Conservation (phyloP, 768 basidiomycete genomes). For the Tylopilus balloui region DNA sequence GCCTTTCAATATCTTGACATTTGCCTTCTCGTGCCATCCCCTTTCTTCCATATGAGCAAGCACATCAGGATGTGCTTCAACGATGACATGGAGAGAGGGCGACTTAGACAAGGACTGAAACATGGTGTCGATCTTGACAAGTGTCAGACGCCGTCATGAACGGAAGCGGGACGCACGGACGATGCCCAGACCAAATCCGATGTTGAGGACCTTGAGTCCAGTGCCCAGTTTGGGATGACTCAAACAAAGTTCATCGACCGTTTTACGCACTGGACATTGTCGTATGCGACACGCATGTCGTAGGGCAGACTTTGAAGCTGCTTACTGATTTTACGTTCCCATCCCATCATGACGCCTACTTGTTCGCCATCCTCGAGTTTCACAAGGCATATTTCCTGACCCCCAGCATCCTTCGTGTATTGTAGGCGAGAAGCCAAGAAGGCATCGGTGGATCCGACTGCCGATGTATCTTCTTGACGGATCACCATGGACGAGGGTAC, state of each 20-base stretch:
- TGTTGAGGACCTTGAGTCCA: conserved; percentile 71
- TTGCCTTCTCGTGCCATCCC: conserved; percentile 75
- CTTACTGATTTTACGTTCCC: conserved; percentile 82
- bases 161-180: conserved; percentile 37
- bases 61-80: conserved; percentile 93
- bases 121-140: conserved; percentile 68
- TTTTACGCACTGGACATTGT: conserved; percentile 60
- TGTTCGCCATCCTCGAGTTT: conserved; percentile 59
- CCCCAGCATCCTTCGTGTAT: conserved; percentile 64
- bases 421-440: conserved; percentile 70
- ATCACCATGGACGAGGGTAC: conserved; percentile 38
- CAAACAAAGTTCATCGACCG: conserved; percentile 60
- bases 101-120: conserved; percentile 62
- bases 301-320: conserved; percentile 10
- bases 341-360: conserved; percentile 99
- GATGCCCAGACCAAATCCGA: conserved; percentile 94
- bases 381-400: conserved; percentile 80
- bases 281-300: conserved; percentile 12
- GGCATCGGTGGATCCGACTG: conserved; percentile 56
- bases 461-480: conserved; percentile 48
- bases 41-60: conserved; percentile 69
- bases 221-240: conserved; percentile 42
- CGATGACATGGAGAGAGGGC: conserved; percentile 78
- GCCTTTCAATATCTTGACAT: conserved; percentile 79
- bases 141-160: conserved; percentile 4